Conservation (phyloP, 106 monocot genomes). For the Triglochin maritima region DNA sequence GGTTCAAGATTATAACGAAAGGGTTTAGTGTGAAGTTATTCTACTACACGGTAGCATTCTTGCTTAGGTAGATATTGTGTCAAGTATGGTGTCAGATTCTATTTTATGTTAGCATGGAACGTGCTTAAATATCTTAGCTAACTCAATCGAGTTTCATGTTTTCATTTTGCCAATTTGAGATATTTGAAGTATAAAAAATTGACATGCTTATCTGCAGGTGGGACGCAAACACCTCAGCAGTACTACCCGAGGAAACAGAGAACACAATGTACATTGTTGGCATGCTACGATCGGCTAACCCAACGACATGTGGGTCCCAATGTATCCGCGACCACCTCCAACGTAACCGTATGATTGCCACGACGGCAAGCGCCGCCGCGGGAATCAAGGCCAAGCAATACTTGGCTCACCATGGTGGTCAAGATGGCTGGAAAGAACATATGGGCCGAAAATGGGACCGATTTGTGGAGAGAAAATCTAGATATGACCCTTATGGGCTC, state of each 20-base stretch:
- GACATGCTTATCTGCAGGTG: constrained; percentile 33
- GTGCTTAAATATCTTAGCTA: too few species aligned
- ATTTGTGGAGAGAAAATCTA: constrained; percentile 38
- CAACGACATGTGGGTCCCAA: constrained; percentile 8
- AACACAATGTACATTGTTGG: constrained; percentile 54
- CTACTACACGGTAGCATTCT: too few species aligned
- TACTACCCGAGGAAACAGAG: constrained; percentile 40
- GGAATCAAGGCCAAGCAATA: constrained; percentile 68
- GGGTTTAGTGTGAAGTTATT: too few species aligned
- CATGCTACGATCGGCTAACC: constrained; percentile 47
- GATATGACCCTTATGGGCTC: constrained; percentile 46
- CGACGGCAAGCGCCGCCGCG: constrained; percentile 8
- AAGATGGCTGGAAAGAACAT: constrained; percentile 38
- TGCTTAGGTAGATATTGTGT: too few species aligned
- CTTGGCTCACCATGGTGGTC: constrained; percentile 30
- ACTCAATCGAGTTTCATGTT: too few species aligned
- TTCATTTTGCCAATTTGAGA: too few species aligned
- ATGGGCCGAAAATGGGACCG: constrained; percentile 47
- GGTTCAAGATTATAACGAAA: neutral
- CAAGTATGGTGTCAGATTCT: too few species aligned
- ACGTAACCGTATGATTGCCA: constrained; percentile 29
- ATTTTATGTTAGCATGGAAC: too few species aligned
- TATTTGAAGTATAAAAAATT: too few species aligned
- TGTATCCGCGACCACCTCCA: constrained; percentile 36
- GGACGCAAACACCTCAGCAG: constrained; percentile 55